Evolutionary conservation across 1,139 yeast species (phyloP), one percentile per base, ranked within the genome.

Genomic region (Hyphopichia pseudoburtonii): DNA sequence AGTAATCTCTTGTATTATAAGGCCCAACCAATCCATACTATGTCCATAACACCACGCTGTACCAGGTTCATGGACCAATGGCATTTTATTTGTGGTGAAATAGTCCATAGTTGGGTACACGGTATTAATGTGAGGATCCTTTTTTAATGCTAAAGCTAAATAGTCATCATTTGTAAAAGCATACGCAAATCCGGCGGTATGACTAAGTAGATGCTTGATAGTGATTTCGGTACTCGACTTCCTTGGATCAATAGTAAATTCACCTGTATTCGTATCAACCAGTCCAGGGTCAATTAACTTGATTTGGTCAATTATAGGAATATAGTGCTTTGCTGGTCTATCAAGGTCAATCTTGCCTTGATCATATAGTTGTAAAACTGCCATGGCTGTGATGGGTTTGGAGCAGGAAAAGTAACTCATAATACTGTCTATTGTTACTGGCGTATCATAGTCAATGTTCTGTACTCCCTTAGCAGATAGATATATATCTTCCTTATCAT

Each of bases 11-110:
- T 74, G 65, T 19, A 78, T 56, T 1, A 75, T 60, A 24, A 64
- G 54, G 2, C 83, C 82, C 4, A 74, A 69, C 79, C 81, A 74
- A 47, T 78, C 84, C 26, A 66, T 57, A 36, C 69, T 64, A 35
- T 66, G 66, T 14, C 84, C 83, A 50, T 78, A 78, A 36, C 54
- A 51, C 73, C 78, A 78, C 8, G 55, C 47, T 0, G 74, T 54
- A 2, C 83, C 83, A 1, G 84, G 84, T 47, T 78, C 81, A 39
- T 62, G 65, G 3, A 66, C 40, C 35, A 78, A 60, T 0, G 82
- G 82, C 36, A 55, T 55, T 41, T 60, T 54, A 3, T 54, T 50
- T 30, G 57, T 54, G 29, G 54, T 42, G 42, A 66, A 67, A 23
- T 57, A 53, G 15, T 53, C 57, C 37, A 41, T 40, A 4, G 58